Conservation (phyloP, 345 rosid species). For the Sonneratia caseolaris region DNA sequence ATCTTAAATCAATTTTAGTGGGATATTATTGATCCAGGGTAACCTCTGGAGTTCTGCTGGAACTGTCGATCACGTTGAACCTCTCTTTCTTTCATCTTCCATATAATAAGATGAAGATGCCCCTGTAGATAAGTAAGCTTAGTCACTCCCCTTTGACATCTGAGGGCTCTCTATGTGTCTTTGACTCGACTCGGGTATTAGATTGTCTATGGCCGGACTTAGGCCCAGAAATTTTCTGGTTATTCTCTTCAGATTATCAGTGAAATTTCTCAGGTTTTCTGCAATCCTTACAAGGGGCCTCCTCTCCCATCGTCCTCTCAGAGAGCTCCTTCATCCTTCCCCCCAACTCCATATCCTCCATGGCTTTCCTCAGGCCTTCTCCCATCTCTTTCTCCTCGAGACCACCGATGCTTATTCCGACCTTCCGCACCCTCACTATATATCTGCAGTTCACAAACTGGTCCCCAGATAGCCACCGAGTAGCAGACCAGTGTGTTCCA, state of each 20-base stretch:
- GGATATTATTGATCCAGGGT: too few species aligned
- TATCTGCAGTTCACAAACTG: slow-evolving; percentile 60
- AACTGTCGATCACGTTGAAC: too few species aligned
- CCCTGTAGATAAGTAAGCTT: too few species aligned
- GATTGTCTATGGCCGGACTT: too few species aligned
- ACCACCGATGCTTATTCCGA: background rate
- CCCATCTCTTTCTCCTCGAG: slow-evolving; percentile 4
- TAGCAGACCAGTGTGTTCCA: slow-evolving; percentile 43
- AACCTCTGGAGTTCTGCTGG: too few species aligned
- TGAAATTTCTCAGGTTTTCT: slow-evolving; percentile 20
- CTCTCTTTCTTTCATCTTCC: too few species aligned
- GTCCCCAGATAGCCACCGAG: slow-evolving; percentile 56
- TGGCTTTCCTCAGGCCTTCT: slow-evolving; percentile 34
- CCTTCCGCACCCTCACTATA: slow-evolving; percentile 6
- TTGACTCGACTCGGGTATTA: too few species aligned
- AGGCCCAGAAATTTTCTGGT: too few species aligned
- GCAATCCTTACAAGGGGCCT: slow-evolving; percentile 14
- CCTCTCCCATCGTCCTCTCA: slow-evolving; percentile 31
- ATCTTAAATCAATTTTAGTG: too few species aligned
- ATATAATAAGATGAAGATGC: too few species aligned
- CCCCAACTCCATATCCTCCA: slow-evolving; percentile 34
- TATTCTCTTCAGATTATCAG: slow-evolving; percentile 8
- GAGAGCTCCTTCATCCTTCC: slow-evolving; percentile 25
- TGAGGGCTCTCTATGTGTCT: too few species aligned
- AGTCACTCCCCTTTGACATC: too few species aligned